phyloP scores from a whole-genome alignment of 164 flowering plant species.

The Kalanchoe fedtschenkoi region DNA sequence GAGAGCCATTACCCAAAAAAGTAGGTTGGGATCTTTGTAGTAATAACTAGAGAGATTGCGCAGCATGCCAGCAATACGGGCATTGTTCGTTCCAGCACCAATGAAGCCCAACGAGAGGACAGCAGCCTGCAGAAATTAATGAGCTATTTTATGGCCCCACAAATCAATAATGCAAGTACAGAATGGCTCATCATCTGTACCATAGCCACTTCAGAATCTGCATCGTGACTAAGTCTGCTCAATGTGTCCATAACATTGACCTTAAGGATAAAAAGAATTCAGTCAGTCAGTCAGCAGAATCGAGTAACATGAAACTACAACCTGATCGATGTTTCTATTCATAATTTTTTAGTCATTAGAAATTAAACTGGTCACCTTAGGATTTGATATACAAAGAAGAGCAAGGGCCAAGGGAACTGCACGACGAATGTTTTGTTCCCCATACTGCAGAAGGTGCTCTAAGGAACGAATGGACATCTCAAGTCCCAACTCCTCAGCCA shows the following conservation, averaged over 20 bases:
- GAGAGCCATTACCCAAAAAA: constrained; percentile 61
- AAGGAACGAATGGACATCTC: constrained; percentile 98
- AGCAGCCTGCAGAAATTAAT: constrained; percentile 58
- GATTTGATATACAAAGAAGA: constrained; percentile 91
- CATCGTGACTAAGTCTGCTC: constrained; percentile 94
- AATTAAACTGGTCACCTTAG: constrained; percentile 53
- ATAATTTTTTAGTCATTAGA: neutral
- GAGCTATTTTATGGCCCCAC: neutral
- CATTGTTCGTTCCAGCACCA: constrained; percentile 99
- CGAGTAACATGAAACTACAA: neutral
- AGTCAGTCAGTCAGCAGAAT: neutral
- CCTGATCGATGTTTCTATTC: neutral
- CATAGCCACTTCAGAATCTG: constrained; percentile 97
- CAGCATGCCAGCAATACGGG: constrained; percentile 96
- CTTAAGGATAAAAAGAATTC: constrained; percentile 22
- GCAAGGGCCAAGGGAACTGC: constrained; percentile 96
- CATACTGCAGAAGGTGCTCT: constrained; percentile 90
- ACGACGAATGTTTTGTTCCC: constrained; percentile 81
- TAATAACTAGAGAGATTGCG: constrained; percentile 96
- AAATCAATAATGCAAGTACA: neutral
- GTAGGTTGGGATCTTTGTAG: constrained; percentile 89
- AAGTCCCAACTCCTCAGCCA: constrained; percentile 96
- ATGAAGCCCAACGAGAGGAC: constrained; percentile 87
- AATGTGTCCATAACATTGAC: constrained; percentile 96
- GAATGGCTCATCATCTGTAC: constrained; percentile 19